Evolutionary conservation across 83 land plant species (phyloP).

Genomic region (Diphasiastrum complanatum): DNA sequence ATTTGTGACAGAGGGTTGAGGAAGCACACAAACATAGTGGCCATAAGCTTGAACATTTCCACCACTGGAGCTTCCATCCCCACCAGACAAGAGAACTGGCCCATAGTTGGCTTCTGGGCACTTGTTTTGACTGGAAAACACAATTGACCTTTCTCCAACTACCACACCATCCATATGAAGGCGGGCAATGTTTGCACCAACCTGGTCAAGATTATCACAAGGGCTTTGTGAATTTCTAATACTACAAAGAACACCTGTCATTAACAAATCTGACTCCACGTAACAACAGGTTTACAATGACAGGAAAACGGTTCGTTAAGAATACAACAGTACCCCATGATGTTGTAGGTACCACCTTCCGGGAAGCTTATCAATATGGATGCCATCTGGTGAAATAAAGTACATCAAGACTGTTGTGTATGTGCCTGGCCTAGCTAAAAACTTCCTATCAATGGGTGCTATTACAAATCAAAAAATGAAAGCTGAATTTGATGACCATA

Average conservation of each 20-base stretch:
- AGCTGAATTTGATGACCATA: too few species aligned
- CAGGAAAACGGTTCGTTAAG: too few species aligned
- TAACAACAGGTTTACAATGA: neutral
- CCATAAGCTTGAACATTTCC: constrained; percentile 50
- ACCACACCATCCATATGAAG: constrained; percentile 66
- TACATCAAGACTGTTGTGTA: too few species aligned
- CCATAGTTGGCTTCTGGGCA: constrained; percentile 3
- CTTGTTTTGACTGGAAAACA: constrained; percentile 1
- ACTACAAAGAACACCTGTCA: neutral
- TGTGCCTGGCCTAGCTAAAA: too few species aligned
- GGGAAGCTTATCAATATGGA: too few species aligned
- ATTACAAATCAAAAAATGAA: too few species aligned
- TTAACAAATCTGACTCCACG: neutral
- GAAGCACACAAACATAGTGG: constrained; percentile 45
- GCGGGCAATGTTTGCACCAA: constrained; percentile 40
- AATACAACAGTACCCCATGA: too few species aligned
- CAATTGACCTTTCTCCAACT: constrained; percentile 46
- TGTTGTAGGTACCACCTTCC: too few species aligned
- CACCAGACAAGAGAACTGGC: constrained; percentile 35
- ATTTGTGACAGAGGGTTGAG: constrained; percentile 43
- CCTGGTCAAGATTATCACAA: constrained; percentile 30
- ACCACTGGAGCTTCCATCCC: constrained; percentile 27
- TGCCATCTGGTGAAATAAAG: too few species aligned
- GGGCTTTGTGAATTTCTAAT: too few species aligned
- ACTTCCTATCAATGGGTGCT: too few species aligned